Evolutionary conservation across 148 eudicot species (phyloP).

Genomic region (Nepenthes gracilis): DNA sequence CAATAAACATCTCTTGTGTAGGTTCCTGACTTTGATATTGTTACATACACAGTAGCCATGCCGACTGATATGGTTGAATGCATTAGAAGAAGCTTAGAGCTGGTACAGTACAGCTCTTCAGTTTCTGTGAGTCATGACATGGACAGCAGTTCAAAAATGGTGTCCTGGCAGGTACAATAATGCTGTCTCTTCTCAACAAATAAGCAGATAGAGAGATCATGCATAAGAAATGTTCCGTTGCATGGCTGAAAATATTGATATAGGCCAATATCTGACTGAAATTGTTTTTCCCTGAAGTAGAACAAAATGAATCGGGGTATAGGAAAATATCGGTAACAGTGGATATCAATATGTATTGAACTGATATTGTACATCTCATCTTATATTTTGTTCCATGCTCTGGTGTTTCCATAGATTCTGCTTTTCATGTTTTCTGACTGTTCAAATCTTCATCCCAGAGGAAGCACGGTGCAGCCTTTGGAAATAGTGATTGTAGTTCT

Average conservation of each 20-base stretch:
- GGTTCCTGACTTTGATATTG: constrained; percentile 83
- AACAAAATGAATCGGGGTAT: too few relatives aligned
- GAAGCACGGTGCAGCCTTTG: constrained; percentile 4
- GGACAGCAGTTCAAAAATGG: constrained; percentile 17
- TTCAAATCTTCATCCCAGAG: constrained; percentile 11
- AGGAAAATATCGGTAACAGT: too few relatives aligned
- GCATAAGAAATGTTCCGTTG: neutral
- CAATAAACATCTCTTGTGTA: constrained; percentile 2
- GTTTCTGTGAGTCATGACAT: constrained; percentile 24
- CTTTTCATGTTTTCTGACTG: neutral
- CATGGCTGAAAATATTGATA: too few relatives aligned
- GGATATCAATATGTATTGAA: too few relatives aligned
- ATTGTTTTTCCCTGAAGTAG: too few relatives aligned
- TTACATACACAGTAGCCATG: constrained; percentile 52
- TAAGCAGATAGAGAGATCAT: neutral
- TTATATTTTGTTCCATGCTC: too few relatives aligned
- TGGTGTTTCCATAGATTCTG: constrained; percentile 1
- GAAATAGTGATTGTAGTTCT: constrained; percentile 16
- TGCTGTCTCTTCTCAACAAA: neutral
- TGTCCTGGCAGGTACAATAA: constrained; percentile 28
- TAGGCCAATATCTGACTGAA: too few relatives aligned
- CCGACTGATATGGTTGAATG: constrained; percentile 69
- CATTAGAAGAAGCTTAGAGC: constrained; percentile 60
- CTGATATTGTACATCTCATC: too few relatives aligned
- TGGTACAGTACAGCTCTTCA: constrained; percentile 34